phyloP scores from a whole-genome alignment of 495 filamentous ascomycete species.

The Ascodesmis nigricans region DNA sequence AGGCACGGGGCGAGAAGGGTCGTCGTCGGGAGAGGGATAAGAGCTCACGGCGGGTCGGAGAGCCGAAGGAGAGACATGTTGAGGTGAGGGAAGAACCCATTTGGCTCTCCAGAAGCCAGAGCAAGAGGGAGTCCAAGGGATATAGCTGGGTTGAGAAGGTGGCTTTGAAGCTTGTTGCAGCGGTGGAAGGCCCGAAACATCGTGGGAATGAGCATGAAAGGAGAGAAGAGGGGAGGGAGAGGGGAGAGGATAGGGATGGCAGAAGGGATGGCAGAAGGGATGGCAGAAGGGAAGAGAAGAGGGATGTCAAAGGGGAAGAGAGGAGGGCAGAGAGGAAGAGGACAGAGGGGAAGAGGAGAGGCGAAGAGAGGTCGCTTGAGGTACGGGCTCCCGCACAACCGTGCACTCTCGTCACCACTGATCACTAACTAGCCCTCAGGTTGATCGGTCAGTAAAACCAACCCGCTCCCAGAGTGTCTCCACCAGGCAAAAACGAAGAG shows the following conservation, averaged over 20 bases:
- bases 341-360: slow-evolving; percentile 5
- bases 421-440: no score
- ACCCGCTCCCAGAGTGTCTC: no score
- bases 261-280: not conserved
- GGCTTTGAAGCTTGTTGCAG: slow-evolving; percentile 13
- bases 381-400: no score
- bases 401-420: no score
- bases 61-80: no score
- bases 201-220: slow-evolving; percentile 9
- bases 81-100: no score
- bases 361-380: slow-evolving; percentile 10
- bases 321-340: slow-evolving; percentile 6
- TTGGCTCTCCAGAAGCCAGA: no score
- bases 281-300: slow-evolving; percentile 5
- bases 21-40: no score
- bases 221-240: slow-evolving; percentile 5
- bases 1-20: slow-evolving; percentile 5
- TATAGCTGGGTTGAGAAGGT: slow-evolving; percentile 13
- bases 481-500: no score
- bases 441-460: no score
- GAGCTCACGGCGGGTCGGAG: slow-evolving; percentile 7
- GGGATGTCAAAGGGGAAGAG: slow-evolving; percentile 5
- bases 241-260: not conserved
- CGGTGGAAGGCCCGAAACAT: no score
- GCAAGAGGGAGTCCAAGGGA: slow-evolving; percentile 11